Base-by-base conservation (phyloP, 192 early-diverging fungal species). In the Entophlyctis helioformis region DNA sequence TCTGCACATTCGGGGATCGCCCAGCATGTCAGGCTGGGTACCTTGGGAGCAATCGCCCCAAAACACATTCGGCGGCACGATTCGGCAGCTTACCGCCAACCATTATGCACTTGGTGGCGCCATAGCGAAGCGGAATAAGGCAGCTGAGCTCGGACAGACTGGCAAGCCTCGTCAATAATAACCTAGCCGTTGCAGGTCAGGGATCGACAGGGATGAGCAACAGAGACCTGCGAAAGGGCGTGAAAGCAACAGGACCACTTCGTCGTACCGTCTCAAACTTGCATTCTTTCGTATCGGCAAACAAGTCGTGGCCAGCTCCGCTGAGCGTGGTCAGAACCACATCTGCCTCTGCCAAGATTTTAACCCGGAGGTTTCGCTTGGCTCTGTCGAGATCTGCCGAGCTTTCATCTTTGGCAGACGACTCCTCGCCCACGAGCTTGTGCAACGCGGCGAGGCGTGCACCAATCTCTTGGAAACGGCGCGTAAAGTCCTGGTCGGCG, bases 141-240 rank as follows among this genome's bases (percentile, higher is more conserved):
- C 4, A 81, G 80, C 16, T 76, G 72, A 11, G 90, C 64, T 60
- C 96, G 91, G 22, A 90, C 80, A 2, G 86, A 80, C 53, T 98
- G 94, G 20, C 89, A 89, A 0, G 94, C 94, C 59, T 98, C 94
- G 54, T 98, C 94, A 44, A 98, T 85, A 47, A 98, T 92, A 10
- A 94, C 84, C 0, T 81, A 78, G 18, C n/a, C n/a, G n/a, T n/a
- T n/a, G n/a, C n/a, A n/a, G n/a, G n/a, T n/a, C n/a, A n/a, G n/a
- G n/a, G n/a, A n/a, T n/a, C n/a, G n/a, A n/a, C n/a, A n/a, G n/a
- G n/a, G n/a, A n/a, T n/a, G n/a, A n/a, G n/a, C n/a, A n/a, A n/a
- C n/a, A n/a, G n/a, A n/a, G n/a, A n/a, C n/a, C n/a, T n/a, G n/a
- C n/a, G n/a, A n/a, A n/a, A n/a, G n/a, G n/a, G n/a, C n/a, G n/a